Percentiles rank a stretch among this genome's conserved stretches.
Evolutionary conservation across 345 rosid genomes (phyloP).

Genomic region (Atalantia buxifolia): DNA sequence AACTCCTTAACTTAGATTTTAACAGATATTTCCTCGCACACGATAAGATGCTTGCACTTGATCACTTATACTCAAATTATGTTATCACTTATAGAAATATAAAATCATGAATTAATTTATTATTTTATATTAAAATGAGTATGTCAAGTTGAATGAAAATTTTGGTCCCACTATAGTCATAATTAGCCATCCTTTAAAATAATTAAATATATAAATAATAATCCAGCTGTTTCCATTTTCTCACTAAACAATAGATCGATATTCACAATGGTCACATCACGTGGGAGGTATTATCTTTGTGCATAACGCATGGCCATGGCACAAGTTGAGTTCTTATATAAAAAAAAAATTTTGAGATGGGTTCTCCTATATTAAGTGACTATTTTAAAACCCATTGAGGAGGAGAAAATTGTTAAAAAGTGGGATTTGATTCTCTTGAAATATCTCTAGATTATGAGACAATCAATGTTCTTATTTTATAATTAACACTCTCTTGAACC

Average conservation of each 20-base stretch:
- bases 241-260: not conserved
- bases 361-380: not conserved
- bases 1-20: no score
- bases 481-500: not conserved
- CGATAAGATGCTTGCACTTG: no score
- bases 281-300: not conserved
- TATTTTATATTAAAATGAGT: not conserved
- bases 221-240: slow-evolving; percentile 10
- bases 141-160: not conserved
- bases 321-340: not conserved
- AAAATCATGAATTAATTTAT: no score
- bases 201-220: not conserved
- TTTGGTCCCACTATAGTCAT: not conserved
- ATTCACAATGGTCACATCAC: not conserved
- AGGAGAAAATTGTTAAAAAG: not conserved
- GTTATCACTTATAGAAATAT: no score
- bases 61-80: no score
- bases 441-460: slow-evolving; percentile 9
- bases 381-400: not conserved
- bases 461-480: not conserved
- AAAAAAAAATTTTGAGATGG: no score
- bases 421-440: slow-evolving; percentile 18
- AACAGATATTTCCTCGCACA: no score
- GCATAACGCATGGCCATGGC: not conserved
- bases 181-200: not conserved